Evolutionary conservation across 352 stramenopile species (phyloP).

Genomic region (Pythium rhizo-oryzae): DNA sequence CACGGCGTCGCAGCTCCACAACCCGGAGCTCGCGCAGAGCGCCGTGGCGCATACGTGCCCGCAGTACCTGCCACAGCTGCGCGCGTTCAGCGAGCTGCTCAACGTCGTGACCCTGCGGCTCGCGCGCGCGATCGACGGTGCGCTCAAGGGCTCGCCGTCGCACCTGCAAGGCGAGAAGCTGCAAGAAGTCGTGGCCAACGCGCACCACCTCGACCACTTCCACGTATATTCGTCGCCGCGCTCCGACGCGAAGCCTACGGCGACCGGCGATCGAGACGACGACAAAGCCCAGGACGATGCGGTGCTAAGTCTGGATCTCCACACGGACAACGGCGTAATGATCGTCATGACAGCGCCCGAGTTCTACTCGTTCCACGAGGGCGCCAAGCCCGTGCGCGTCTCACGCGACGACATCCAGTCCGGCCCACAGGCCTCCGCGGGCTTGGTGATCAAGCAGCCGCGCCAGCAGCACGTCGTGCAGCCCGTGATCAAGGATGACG

Average conservation of each 20-base stretch:
- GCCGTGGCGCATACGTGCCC: conserved; percentile 7
- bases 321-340: conserved; percentile 38
- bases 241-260: not conserved
- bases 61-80: conserved; percentile 17
- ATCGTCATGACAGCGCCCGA: conserved; percentile 34
- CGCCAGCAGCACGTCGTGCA: conserved; percentile 24
- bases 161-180: conserved; percentile 11
- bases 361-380: conserved; percentile 23
- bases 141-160: conserved; percentile 9
- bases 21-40: conserved; percentile 15
- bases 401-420: conserved; percentile 16
- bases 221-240: conserved; percentile 32
- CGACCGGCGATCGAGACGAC: not conserved
- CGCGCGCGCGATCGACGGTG: conserved; percentile 21
- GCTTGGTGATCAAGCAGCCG: conserved; percentile 27
- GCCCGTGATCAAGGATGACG: conserved; percentile 26
- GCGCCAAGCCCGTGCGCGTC: not conserved
- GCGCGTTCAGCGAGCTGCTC: conserved; percentile 24
- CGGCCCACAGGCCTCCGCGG: conserved; percentile 19
- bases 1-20: conserved; percentile 24
- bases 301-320: conserved; percentile 31
- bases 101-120: conserved; percentile 16
- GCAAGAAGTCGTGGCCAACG: conserved; percentile 19
- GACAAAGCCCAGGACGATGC: conserved; percentile 5
- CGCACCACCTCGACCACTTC: conserved; percentile 34